Conservation (phyloP, 2,329 filamentous ascomycete species). For the Epichloe scottii region DNA sequence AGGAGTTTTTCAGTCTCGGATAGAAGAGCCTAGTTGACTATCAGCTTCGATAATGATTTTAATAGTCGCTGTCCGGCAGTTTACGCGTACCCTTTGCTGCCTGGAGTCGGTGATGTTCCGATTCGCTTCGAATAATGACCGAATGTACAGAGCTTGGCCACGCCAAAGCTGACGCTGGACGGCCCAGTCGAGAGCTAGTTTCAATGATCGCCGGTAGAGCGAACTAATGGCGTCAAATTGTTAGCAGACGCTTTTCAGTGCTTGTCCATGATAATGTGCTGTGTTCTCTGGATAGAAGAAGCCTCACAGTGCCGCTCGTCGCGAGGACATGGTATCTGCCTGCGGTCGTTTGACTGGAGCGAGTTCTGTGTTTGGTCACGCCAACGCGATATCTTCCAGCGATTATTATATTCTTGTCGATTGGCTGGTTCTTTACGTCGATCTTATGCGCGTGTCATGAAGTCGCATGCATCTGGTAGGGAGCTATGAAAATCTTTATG, state of each 20-base stretch:
- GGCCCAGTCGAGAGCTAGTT: constrained; percentile 89
- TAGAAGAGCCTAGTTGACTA: constrained; percentile 54
- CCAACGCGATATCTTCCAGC: too few relatives aligned
- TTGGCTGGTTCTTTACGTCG: too few relatives aligned
- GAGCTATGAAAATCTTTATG: not conserved
- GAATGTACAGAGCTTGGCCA: constrained; percentile 90
- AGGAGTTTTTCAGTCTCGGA: constrained; percentile 80
- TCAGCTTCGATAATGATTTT: not conserved
- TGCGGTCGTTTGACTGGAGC: not conserved
- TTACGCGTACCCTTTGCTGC: constrained; percentile 60
- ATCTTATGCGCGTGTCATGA: not conserved
- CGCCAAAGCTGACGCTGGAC: constrained; percentile 90
- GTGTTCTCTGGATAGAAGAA: constrained; percentile 4
- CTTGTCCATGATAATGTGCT: not conserved
- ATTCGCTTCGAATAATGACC: constrained; percentile 90
- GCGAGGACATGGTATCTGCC: constrained; percentile 16
- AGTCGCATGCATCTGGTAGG: not conserved
- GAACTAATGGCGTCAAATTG: constrained; percentile 31
- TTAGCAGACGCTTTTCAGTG: not conserved
- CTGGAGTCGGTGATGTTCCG: constrained; percentile 71
- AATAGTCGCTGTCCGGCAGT: not conserved
- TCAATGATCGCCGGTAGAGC: constrained; percentile 85
- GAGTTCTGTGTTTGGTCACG: too few relatives aligned
- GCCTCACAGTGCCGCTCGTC: constrained; percentile 38
- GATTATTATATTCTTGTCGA: too few relatives aligned